Percentiles rank a stretch among this genome's conserved stretches.
These are phyloP conservation scores for Russula compacta DNA, from an alignment of 768 basidiomycete genomes.

Conservation along the genomic window DNA sequence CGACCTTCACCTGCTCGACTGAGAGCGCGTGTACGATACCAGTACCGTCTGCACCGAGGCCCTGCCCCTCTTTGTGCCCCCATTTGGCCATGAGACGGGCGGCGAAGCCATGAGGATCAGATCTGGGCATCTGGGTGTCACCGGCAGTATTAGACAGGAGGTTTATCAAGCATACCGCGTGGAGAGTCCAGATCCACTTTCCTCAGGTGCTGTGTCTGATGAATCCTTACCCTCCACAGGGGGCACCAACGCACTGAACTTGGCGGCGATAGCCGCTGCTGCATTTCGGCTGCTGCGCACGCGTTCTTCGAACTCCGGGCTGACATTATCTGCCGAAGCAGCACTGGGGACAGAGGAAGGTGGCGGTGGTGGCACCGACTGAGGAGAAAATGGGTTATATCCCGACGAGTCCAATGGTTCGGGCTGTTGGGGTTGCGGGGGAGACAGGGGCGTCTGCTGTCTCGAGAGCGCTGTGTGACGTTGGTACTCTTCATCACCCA, in stretches of 20 bases:
- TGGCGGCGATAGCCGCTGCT: slow-evolving; percentile 78
- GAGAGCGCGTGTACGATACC: slow-evolving; percentile 87
- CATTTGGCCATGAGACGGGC: slow-evolving; percentile 90
- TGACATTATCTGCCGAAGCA: slow-evolving; percentile 24
- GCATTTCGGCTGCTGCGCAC: slow-evolving; percentile 44
- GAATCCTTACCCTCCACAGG: slow-evolving; percentile 24
- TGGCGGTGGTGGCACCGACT: slow-evolving; percentile 44
- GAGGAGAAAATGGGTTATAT: slow-evolving; percentile 64
- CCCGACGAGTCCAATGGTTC: slow-evolving; percentile 45
- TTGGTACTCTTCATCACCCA: slow-evolving; percentile 26
- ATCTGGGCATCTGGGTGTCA: slow-evolving; percentile 24
- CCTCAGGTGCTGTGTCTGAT: slow-evolving; percentile 25
- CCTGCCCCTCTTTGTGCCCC: slow-evolving; percentile 93
- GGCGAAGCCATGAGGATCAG: slow-evolving; percentile 69
- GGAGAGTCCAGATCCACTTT: slow-evolving; percentile 27
- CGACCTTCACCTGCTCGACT: slow-evolving; percentile 54
- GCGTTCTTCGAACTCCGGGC: slow-evolving; percentile 46
- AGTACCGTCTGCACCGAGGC: slow-evolving; percentile 72
- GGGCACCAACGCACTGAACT: slow-evolving; percentile 47
- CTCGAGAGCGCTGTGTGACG: slow-evolving; percentile 23
- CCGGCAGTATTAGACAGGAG: slow-evolving; percentile 6
- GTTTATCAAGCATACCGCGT: slow-evolving; percentile 17
- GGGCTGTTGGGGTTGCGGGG: neutral
- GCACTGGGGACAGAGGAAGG: slow-evolving; percentile 41
- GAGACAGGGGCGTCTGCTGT: slow-evolving; percentile 25